Percentiles rank a stretch among this genome's conserved stretches.
Conservation (phyloP, 129 eudicot species). For the Rutidosis leptorrhynchoides region DNA sequence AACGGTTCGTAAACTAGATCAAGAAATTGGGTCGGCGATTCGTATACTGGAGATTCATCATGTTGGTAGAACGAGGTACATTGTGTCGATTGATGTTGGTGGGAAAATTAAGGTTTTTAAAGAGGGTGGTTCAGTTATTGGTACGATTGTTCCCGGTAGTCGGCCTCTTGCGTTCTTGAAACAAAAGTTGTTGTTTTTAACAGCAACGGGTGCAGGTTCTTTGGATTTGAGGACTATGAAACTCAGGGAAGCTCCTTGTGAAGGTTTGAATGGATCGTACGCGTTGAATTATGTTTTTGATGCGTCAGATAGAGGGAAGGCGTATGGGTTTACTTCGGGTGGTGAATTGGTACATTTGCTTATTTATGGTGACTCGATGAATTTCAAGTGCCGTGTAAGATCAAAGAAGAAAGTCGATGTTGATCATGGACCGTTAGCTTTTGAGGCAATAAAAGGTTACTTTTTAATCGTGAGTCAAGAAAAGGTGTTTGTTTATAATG, state of each 20-base stretch:
- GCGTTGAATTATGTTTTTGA: conserved; percentile 78
- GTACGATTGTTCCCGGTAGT: conserved; percentile 52
- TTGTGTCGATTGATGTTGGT: conserved; percentile 50
- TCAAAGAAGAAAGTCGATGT: conserved; percentile 81
- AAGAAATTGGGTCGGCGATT: conserved; percentile 37
- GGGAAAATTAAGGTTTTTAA: conserved; percentile 73
- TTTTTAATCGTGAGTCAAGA: conserved; percentile 61
- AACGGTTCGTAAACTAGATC: conserved; percentile 36
- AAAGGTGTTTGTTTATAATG: conserved; percentile 68
- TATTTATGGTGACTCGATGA: conserved; percentile 76
- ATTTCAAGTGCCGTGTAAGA: conserved; percentile 90
- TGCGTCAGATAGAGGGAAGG: conserved; percentile 78
- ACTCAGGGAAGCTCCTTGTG: conserved; percentile 74
- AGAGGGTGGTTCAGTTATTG: conserved; percentile 73
- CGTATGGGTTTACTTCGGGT: conserved; percentile 80
- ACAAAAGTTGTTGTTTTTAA: conserved; percentile 78
- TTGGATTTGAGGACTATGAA: conserved; percentile 94
- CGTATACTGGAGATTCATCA: conserved; percentile 72
- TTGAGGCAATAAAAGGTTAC: conserved; percentile 82
- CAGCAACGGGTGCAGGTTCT: conserved; percentile 91
- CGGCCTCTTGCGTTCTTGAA: conserved; percentile 81
- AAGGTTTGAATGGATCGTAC: conserved; percentile 68
- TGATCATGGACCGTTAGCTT: conserved; percentile 58
- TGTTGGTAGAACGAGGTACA: conserved; percentile 78
- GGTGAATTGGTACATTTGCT: conserved; percentile 76